A percentile compares a stretch with the other conserved stretches of the same genome.
Evolutionary conservation across 352 stramenopile genomes (phyloP).

Genomic region (Globisporangium camurandrum): DNA sequence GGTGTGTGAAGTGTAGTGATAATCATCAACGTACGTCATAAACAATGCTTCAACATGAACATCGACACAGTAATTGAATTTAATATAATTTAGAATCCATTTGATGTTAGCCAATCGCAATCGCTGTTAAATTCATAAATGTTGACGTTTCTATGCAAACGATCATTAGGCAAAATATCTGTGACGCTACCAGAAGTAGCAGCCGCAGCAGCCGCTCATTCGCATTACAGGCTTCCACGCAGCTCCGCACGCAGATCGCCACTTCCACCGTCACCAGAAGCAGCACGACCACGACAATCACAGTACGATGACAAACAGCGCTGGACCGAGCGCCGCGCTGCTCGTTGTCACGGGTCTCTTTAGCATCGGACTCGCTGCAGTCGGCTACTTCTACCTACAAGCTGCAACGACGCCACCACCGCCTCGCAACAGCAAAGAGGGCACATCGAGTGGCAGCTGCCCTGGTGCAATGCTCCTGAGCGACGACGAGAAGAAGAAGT

Average conservation of each 20-base stretch:
- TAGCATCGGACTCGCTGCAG: slow-evolving; percentile 40
- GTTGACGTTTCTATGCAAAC: too few relatives aligned
- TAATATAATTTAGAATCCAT: too few relatives aligned
- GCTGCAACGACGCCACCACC: slow-evolving; percentile 1
- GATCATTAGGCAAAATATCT: too few relatives aligned
- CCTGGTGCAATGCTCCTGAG: slow-evolving; percentile 21
- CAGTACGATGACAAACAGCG: slow-evolving; percentile 23
- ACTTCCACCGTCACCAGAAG: not conserved
- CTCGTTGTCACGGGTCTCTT: slow-evolving; percentile 56
- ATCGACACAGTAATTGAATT: too few relatives aligned
- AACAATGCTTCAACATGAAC: too few relatives aligned
- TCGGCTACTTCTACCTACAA: slow-evolving; percentile 58
- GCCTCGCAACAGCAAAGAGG: too few relatives aligned
- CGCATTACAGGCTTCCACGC: too few relatives aligned
- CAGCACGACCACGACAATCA: not conserved
- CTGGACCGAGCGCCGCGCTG: slow-evolving; percentile 29
- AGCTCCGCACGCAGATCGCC: not conserved
- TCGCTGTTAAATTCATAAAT: too few relatives aligned
- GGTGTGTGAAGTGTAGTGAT: too few relatives aligned
- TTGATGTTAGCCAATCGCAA: too few relatives aligned
- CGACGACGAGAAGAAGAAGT: slow-evolving; percentile 24
- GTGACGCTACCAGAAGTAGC: too few relatives aligned
- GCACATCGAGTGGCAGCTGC: slow-evolving; percentile 11
- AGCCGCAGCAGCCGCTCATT: not conserved
- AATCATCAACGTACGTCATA: too few relatives aligned